Evolutionary conservation across 257 asterid species (phyloP), one percentile per base, ranked within the genome.

Genomic region (Lithospermum erythrorhizon): DNA sequence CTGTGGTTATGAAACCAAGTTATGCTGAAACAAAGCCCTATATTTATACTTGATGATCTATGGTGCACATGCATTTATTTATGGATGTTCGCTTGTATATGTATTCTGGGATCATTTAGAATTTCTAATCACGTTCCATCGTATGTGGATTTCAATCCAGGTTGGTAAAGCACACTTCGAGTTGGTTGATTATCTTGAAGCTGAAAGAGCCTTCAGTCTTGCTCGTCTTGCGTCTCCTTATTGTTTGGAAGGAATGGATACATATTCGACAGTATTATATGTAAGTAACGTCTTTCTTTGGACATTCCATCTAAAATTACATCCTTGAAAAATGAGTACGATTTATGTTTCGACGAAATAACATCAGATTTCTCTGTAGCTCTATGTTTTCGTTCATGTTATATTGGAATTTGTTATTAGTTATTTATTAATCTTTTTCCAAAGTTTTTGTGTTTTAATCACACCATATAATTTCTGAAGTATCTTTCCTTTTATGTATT

Each of bases 131-230:
- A 9, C 15, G 11, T 53, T n/a, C 5, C 5, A 2, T 53, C 41
- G 62, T 57, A 62, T 65, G 61, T 62, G 77, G 19, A 59, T 62
- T 61, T 57, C 53, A 76, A 57, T 53, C 60, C 86, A 91, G 97
- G 90, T 86, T 56, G 98, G 98, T 71, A 89, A 85, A 78, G 89
- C 94, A 24, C 76, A 79, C 69, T 86, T 86, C 68, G 97, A 88
- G 84, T 74, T 73, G 94, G 97, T 93, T 75, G 95, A 89, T 80
- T 84, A 93, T 79, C 81, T 78, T 70, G 97, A 93, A 84, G 97
- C 97, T 64, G 95, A 84, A 64, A 93, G 85, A 65, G 86, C 95
- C 66, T 93, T 89, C 81, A 79, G 76, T 76, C 87, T 76, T 72
- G 95, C 97, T 53, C 95, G 95, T 70, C 77, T 72, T 65, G 90